Conservation (phyloP, 139 green algal genomes). For the Deuterostichococcus epilithicus region DNA sequence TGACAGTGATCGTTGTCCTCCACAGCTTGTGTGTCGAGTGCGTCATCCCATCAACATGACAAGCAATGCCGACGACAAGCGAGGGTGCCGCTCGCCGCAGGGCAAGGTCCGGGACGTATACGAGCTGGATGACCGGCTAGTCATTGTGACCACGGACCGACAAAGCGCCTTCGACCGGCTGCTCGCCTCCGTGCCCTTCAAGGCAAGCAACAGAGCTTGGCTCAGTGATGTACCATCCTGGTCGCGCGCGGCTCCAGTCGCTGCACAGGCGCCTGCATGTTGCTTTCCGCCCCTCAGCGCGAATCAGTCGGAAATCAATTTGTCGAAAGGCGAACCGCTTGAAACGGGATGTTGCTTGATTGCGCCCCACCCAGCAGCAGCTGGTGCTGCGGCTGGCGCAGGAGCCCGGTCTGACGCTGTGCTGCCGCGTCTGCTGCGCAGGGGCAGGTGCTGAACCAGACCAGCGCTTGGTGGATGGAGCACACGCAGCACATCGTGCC, state of each 20-base stretch:
- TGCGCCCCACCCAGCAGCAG: no score
- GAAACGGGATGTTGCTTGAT: no score
- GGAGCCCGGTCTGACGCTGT: no score
- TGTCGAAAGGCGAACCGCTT: no score
- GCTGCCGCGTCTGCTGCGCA: not conserved
- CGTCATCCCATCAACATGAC: not conserved
- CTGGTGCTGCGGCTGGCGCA: no score
- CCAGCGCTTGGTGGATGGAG: constrained; percentile 92
- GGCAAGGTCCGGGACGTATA: constrained; percentile 98
- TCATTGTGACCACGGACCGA: constrained; percentile 95
- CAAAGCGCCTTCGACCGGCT: constrained; percentile 95
- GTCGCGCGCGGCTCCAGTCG: no score
- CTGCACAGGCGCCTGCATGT: no score
- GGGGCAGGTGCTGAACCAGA: constrained; percentile 94
- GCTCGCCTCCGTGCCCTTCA: constrained; percentile 91
- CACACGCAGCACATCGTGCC: constrained; percentile 82
- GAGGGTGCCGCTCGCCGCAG: constrained; percentile 33
- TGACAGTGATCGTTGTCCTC: not conserved
- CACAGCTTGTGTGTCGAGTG: not conserved
- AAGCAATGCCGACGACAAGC: not conserved
- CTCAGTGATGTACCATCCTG: no score
- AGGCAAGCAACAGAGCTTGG: constrained; percentile 46
- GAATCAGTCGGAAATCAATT: no score
- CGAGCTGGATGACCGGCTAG: constrained; percentile 78
- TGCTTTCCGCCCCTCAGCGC: no score